Percentiles rank a stretch among this genome's conserved stretches.
Conservation (phyloP, 2,329 filamentous ascomycete genomes). For the Cytospora mali region DNA sequence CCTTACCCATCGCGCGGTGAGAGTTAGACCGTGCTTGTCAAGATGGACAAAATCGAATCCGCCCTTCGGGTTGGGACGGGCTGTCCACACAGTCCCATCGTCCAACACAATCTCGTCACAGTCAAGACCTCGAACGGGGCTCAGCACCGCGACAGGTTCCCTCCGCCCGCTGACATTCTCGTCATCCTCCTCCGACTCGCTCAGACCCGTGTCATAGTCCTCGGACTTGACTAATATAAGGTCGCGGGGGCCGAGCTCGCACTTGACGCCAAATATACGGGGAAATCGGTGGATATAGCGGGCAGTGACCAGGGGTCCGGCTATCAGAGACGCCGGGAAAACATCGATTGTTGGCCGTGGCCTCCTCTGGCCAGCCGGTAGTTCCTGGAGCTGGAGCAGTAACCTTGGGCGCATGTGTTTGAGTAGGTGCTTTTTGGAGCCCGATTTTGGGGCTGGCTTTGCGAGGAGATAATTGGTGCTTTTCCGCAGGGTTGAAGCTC, state of each 20-base stretch:
- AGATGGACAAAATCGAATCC: conserved; percentile 68
- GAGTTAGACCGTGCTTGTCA: conserved; percentile 58
- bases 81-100: conserved; percentile 63
- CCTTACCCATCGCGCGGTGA: conserved; percentile 71
- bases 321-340: conserved; percentile 66
- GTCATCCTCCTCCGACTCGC: conserved; percentile 46
- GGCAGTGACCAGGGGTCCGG: conserved; percentile 58
- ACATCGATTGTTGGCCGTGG: conserved; percentile 72
- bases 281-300: conserved; percentile 63
- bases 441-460: conserved; percentile 63
- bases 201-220: conserved; percentile 55
- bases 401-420: conserved; percentile 69
- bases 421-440: conserved; percentile 65
- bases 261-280: conserved; percentile 64
- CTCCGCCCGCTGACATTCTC: conserved; percentile 39
- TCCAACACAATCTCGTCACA: conserved; percentile 67
- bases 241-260: conserved; percentile 68
- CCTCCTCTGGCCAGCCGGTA: conserved; percentile 58
- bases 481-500: conserved; percentile 52
- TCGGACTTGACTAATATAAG: conserved; percentile 73
- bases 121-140: conserved; percentile 55
- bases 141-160: conserved; percentile 69
- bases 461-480: conserved; percentile 69
- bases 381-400: conserved; percentile 70
- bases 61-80: conserved; percentile 54